A percentile compares a stretch with the other conserved stretches of the same genome.
These are phyloP conservation scores for Fereydounia khargensis DNA, from an alignment of 1,284 basidiomycete genomes.

Conservation along the genomic window DNA sequence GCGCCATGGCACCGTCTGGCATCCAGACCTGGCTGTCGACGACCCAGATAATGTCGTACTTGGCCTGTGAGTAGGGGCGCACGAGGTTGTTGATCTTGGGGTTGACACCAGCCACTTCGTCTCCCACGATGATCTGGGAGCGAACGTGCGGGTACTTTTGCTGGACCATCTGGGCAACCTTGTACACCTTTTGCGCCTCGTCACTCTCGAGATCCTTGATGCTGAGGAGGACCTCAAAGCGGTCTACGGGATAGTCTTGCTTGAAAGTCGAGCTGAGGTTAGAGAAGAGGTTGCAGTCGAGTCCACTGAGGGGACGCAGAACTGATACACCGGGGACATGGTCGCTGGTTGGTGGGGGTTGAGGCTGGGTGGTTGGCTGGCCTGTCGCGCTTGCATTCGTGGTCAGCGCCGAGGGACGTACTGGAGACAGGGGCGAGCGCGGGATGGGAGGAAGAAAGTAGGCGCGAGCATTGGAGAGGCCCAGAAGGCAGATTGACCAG, in stretches of 20 bases:
- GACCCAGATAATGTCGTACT: conserved; percentile 91
- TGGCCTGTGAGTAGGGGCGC: conserved; percentile 72
- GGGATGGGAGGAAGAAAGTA: conserved; percentile 13
- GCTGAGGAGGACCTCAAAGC: conserved; percentile 50
- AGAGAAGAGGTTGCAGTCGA: conserved; percentile 50
- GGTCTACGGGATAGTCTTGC: conserved; percentile 45
- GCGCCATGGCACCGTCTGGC: conserved; percentile 75
- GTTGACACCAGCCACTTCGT: conserved; percentile 73
- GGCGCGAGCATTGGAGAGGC: conserved; percentile 62
- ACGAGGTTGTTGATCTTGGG: conserved; percentile 98
- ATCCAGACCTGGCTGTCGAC: conserved; percentile 89
- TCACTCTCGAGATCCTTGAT: conserved; percentile 24
- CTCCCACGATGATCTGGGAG: conserved; percentile 51
- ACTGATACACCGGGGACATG: conserved; percentile 46
- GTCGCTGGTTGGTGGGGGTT: conserved; percentile 66
- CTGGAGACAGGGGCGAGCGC: conserved; percentile 21
- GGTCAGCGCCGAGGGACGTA: conserved; percentile 12
- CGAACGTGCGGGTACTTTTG: conserved; percentile 41
- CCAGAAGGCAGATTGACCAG: conserved; percentile 74
- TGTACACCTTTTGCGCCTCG: conserved; percentile 46
- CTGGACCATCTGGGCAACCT: conserved; percentile 40
- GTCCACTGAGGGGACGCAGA: conserved; percentile 50
- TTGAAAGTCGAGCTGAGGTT: conserved; percentile 52
- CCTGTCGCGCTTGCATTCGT: conserved; percentile 59
- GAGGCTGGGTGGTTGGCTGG: conserved; percentile 69